phyloP scores from a whole-genome alignment of 2,329 filamentous ascomycete genomes.

The Exophiala calicioides region DNA sequence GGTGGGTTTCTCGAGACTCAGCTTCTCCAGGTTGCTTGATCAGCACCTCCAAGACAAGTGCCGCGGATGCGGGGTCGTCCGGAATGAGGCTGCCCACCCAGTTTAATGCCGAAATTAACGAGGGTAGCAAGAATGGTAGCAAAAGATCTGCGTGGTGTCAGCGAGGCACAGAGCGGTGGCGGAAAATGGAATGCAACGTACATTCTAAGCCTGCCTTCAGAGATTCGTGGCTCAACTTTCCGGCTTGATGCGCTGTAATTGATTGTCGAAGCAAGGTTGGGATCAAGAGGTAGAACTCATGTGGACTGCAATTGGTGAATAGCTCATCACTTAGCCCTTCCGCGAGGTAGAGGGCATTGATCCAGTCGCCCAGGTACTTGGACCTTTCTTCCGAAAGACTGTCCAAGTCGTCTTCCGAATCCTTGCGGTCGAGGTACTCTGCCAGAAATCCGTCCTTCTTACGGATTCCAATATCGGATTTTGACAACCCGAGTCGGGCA shows the following conservation, averaged over 20 bases:
- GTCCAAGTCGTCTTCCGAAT: conserved; percentile 49
- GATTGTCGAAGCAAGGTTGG: conserved; percentile 64
- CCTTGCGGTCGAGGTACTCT: conserved; percentile 51
- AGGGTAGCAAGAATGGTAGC: conserved; percentile 64
- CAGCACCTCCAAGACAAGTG: conserved; percentile 57
- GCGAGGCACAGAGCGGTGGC: conserved; percentile 9
- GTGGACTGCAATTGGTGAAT: conserved; percentile 64
- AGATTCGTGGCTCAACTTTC: conserved; percentile 57
- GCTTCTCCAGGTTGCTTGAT: conserved; percentile 60
- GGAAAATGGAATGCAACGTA: conserved; percentile 37
- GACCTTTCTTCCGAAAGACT: conserved; percentile 58
- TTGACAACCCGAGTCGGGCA: conserved; percentile 57
- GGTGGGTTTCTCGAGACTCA: conserved; percentile 63
- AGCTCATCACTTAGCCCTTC: conserved; percentile 66
- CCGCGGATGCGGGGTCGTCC: conserved; percentile 48
- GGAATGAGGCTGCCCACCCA: conserved; percentile 62
- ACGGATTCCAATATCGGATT: conserved; percentile 55
- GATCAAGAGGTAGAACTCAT: conserved; percentile 64
- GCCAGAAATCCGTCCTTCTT: conserved; percentile 57
- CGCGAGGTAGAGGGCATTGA: conserved; percentile 62
- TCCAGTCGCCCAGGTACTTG: conserved; percentile 61
- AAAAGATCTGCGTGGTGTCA: conserved; percentile 52
- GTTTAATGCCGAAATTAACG: conserved; percentile 58
- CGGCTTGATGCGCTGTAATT: conserved; percentile 57
- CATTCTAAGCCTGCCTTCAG: conserved; percentile 65